Evolutionary conservation across 2,329 filamentous ascomycete species (phyloP), one percentile per base, ranked within the genome.

Genomic region (Ophiostoma tasmaniense): DNA sequence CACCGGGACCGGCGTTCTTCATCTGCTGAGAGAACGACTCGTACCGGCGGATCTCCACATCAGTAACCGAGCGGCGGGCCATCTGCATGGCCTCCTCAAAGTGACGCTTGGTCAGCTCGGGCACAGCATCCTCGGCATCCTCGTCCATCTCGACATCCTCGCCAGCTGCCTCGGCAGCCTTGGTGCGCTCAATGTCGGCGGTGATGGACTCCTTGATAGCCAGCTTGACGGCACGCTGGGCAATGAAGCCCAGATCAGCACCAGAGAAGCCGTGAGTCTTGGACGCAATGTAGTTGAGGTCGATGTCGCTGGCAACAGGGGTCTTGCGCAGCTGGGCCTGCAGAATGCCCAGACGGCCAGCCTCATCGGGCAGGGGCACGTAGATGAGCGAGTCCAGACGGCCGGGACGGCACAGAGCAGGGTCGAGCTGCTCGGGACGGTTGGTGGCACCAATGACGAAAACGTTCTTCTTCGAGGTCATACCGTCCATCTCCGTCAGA

Each of bases 401-500:
- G 75, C 95, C 95, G 69, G 95, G 95, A 87, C 95, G 93, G 87
- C 94, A 97, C 75, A 99, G 87, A 75, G 95, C 95, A 78, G 95
- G 95, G 80, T 99, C 95, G 71, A 99, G 91, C 84, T 98, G 95
- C 84, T 99, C 95, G 61, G 95, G 95, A 84, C 95, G 88, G 85
- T 99, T 99, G 81, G 95, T 99, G 64, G 95, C 95, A 79, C 95
- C 95, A 76, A 99, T 99, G 73, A 99, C 95, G 82, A 99, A 99
- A 73, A 99, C 95, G 79, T 99, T 99, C 91, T 99, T 99, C 91
- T 99, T 99, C 52, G 94, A 97, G 64, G 94, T 98, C 94, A 98
- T 98, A 76, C 94, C 94, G 75, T 98, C 94, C 94, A 98, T 97
- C 87, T 98, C 92, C 42, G 95, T 99, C 77, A 99, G 84, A 78